Evolutionary conservation across 2,329 filamentous ascomycete genomes (phyloP).

Genomic region (Pyrenophora teres): DNA sequence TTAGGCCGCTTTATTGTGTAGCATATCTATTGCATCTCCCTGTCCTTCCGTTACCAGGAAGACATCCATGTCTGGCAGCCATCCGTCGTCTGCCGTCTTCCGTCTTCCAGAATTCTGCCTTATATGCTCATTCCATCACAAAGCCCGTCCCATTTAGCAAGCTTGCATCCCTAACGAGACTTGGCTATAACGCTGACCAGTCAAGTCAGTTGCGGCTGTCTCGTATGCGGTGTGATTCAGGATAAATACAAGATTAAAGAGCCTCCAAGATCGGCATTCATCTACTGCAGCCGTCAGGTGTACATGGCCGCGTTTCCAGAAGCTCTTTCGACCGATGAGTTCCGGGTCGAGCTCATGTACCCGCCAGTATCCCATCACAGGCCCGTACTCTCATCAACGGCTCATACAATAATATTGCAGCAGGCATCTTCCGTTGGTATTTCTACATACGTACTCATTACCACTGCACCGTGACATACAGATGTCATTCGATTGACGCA

Average conservation of each 20-base stretch:
- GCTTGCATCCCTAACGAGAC: constrained; percentile 11
- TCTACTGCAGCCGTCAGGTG: constrained; percentile 29
- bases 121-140: constrained; percentile 7
- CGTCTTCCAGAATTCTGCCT: constrained; percentile 31
- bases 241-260: constrained; percentile 30
- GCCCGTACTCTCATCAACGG: constrained; percentile 6
- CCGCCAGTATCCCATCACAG: constrained; percentile 14
- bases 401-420: constrained; percentile 12
- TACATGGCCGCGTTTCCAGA: constrained; percentile 28
- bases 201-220: constrained; percentile 10
- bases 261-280: constrained; percentile 30
- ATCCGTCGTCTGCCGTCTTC: not conserved
- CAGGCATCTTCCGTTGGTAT: not conserved
- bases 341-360: constrained; percentile 20
- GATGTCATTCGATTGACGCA: not conserved
- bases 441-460: constrained; percentile 7
- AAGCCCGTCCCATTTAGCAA: constrained; percentile 4
- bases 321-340: constrained; percentile 15
- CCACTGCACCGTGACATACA: not conserved
- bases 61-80: constrained; percentile 2
- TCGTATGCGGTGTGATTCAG: constrained; percentile 23
- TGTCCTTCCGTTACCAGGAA: not conserved
- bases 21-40: not conserved
- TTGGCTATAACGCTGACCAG: constrained; percentile 11
- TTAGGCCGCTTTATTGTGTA: not conserved